Percentiles rank a stretch among this genome's conserved stretches.
Conservation (phyloP, 352 stramenopile genomes). For the Thalassiosira ordinaria region DNA sequence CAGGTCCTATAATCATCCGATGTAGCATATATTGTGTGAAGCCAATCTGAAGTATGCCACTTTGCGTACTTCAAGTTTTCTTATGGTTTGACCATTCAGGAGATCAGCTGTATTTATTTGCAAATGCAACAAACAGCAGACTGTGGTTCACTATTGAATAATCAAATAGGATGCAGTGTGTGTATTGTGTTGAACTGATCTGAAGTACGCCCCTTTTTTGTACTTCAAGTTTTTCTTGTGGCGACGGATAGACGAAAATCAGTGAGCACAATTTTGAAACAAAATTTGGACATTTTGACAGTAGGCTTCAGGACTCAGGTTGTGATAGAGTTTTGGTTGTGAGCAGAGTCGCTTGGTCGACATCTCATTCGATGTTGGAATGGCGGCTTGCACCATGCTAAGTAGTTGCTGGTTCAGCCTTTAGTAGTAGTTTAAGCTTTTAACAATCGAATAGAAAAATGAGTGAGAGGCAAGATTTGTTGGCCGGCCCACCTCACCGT, state of each 20-base stretch:
- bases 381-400: conserved; percentile 8
- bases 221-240: no score
- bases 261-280: neutral
- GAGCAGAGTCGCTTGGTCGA: neutral
- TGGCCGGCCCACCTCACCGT: neutral
- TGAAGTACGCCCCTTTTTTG: no score
- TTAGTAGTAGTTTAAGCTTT: conserved; percentile 1
- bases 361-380: conserved; percentile 15
- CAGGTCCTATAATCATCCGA: no score
- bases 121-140: no score
- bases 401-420: conserved; percentile 10
- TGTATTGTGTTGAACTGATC: no score
- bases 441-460: conserved; percentile 3
- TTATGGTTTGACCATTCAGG: no score
- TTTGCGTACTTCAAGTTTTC: no score
- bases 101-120: no score
- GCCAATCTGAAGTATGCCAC: no score
- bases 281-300: neutral
- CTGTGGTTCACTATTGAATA: no score
- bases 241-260: neutral
- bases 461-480: neutral
- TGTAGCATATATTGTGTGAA: no score
- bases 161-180: no score
- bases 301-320: neutral
- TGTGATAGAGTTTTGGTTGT: neutral